These are phyloP conservation scores for Thelonectria blattea DNA, from an alignment of 2,329 filamentous ascomycete genomes.

Conservation along the genomic window DNA sequence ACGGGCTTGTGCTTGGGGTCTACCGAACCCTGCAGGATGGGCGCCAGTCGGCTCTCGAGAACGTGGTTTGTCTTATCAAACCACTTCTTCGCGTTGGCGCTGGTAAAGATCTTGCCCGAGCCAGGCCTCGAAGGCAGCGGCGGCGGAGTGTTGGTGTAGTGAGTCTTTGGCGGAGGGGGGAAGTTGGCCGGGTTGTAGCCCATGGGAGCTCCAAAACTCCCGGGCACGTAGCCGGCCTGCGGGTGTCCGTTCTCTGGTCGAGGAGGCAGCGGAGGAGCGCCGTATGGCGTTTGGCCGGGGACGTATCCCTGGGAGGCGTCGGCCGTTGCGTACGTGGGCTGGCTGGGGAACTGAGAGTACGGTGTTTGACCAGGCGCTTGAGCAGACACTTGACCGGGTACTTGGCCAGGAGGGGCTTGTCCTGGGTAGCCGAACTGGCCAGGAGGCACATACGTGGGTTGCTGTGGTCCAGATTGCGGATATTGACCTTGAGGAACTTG, in stretches of 20 bases:
- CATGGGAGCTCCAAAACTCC: constrained; percentile 30
- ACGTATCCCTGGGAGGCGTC: constrained; percentile 11
- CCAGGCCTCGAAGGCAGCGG: constrained; percentile 28
- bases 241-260: constrained; percentile 33
- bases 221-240: constrained; percentile 20
- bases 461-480: neutral
- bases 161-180: constrained; percentile 43
- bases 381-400: constrained; percentile 19
- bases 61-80: constrained; percentile 44
- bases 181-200: constrained; percentile 36
- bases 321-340: constrained; percentile 29
- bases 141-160: constrained; percentile 37
- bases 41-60: constrained; percentile 43
- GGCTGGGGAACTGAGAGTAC: constrained; percentile 29
- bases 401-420: constrained; percentile 11
- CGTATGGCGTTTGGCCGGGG: constrained; percentile 20
- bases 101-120: constrained; percentile 40
- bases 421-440: neutral
- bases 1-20: constrained; percentile 21
- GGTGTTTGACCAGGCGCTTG: neutral
- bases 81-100: constrained; percentile 44
- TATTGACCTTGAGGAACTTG: constrained; percentile 7
- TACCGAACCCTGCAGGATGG: constrained; percentile 36
- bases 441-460: neutral
- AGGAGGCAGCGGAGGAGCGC: constrained; percentile 38